Evolutionary conservation across 2,329 filamentous ascomycete genomes (phyloP).

Genomic region (Cordyceps tenuipes): DNA sequence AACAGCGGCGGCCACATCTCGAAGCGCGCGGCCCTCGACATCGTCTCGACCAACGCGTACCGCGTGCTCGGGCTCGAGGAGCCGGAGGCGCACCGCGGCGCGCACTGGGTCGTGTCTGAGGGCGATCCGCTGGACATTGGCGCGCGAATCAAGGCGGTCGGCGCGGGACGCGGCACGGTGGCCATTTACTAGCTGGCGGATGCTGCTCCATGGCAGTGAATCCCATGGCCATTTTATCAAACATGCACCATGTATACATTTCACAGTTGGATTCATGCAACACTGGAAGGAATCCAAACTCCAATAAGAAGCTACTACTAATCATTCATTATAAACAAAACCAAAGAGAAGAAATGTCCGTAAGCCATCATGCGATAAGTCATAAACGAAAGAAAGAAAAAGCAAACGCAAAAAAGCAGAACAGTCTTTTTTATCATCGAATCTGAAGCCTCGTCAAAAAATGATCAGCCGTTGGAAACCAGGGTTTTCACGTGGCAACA

Average conservation of each 20-base stretch:
- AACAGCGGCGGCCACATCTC: conserved; percentile 47
- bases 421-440: conserved; percentile 4
- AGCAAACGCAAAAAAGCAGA: not conserved
- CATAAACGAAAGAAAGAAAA: not conserved
- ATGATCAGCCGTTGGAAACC: not conserved
- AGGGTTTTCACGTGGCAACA: not conserved
- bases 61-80: conserved; percentile 44
- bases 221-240: too few relatives aligned
- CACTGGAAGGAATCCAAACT: not conserved
- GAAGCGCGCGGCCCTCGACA: conserved; percentile 45
- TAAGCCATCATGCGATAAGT: not conserved
- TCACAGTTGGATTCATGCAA: not conserved
- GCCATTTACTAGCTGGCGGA: conserved; percentile 25
- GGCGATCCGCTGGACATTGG: conserved; percentile 55
- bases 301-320: not conserved
- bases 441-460: conserved; percentile 2
- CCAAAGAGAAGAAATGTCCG: not conserved
- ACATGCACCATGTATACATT: too few relatives aligned
- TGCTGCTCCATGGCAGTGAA: not conserved
- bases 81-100: conserved; percentile 17
- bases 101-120: conserved; percentile 55
- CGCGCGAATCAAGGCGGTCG: conserved; percentile 45
- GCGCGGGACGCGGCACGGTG: conserved; percentile 23
- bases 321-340: not conserved
- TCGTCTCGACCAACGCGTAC: conserved; percentile 50